Percentiles rank a stretch among this genome's conserved stretches.
Conservation (phyloP, 306 rosid species). For the Gastrolobium villosum region DNA sequence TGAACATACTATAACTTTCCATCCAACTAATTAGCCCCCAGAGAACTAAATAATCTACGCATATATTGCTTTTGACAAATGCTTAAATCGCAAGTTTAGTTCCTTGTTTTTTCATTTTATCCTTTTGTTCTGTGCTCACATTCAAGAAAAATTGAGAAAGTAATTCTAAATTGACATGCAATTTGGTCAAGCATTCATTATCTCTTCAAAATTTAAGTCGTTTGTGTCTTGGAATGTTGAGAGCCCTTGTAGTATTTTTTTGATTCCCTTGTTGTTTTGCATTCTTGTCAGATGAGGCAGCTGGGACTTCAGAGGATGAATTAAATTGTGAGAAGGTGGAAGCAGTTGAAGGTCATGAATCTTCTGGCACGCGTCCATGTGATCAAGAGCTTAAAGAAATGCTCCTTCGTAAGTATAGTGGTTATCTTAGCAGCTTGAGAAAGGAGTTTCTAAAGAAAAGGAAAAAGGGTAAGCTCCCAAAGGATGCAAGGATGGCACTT, state of each 20-base stretch:
- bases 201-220: background rate
- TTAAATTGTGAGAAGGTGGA: conserved; percentile 58
- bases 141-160: conserved; percentile 5
- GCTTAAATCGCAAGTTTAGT: background rate
- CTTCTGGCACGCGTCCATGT: conserved; percentile 29
- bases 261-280: background rate
- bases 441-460: conserved; percentile 76
- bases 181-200: background rate
- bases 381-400: conserved; percentile 74
- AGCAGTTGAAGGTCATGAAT: conserved; percentile 46
- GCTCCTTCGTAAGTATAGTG: conserved; percentile 86
- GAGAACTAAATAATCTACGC: background rate
- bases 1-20: background rate
- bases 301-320: conserved; percentile 59
- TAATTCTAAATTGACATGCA: background rate
- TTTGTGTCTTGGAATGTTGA: background rate
- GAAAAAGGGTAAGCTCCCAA: conserved; percentile 93
- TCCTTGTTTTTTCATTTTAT: background rate
- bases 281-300: conserved; percentile 50
- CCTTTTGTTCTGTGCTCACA: background rate
- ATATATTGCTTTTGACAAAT: background rate
- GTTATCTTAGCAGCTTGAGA: conserved; percentile 74
- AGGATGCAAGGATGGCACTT: conserved; percentile 69
- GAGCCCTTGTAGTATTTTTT: background rate
- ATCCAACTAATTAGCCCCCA: background rate